Percentiles rank a stretch among this genome's conserved stretches.
Conservation (phyloP, 257 asterid species). For the Perilla frutescens region DNA sequence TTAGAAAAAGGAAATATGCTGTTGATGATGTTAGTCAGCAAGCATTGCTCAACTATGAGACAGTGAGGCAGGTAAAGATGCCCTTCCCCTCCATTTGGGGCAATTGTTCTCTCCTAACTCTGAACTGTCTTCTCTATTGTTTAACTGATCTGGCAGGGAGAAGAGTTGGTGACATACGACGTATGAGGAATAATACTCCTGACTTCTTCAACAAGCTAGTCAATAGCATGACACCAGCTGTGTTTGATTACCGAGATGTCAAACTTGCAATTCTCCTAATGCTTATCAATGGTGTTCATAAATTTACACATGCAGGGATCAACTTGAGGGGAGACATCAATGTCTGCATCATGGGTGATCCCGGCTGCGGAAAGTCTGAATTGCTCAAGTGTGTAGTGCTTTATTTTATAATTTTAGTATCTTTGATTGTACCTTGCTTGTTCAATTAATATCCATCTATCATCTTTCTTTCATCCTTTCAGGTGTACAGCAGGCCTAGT, state of each 20-base stretch:
- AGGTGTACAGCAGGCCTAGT: conserved; percentile 90
- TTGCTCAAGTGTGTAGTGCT: conserved; percentile 73
- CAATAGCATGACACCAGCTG: conserved; percentile 90
- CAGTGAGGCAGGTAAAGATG: no score
- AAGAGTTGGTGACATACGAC: conserved; percentile 74
- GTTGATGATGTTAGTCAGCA: conserved; percentile 77
- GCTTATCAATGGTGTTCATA: conserved; percentile 98
- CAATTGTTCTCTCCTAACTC: no score
- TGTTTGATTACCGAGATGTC: conserved; percentile 93
- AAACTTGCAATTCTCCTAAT: conserved; percentile 93
- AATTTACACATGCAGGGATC: conserved; percentile 95
- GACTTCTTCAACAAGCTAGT: conserved; percentile 96
- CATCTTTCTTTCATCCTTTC: conserved; percentile 28
- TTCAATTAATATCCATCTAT: conserved; percentile 19
- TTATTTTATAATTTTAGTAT: no score
- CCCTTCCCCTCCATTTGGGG: no score
- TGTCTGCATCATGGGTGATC: conserved; percentile 98
- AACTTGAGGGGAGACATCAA: conserved; percentile 97
- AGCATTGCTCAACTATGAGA: not conserved
- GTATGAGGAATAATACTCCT: conserved; percentile 75
- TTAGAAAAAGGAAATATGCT: conserved; percentile 70
- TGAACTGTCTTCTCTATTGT: conserved; percentile 24
- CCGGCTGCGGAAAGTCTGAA: conserved; percentile 98
- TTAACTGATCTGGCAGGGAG: conserved; percentile 55
- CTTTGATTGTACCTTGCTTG: conserved; percentile 18